These are phyloP conservation scores for Pyrenophora seminiperda DNA, from an alignment of 2,329 filamentous ascomycete genomes.

Conservation along the genomic window DNA sequence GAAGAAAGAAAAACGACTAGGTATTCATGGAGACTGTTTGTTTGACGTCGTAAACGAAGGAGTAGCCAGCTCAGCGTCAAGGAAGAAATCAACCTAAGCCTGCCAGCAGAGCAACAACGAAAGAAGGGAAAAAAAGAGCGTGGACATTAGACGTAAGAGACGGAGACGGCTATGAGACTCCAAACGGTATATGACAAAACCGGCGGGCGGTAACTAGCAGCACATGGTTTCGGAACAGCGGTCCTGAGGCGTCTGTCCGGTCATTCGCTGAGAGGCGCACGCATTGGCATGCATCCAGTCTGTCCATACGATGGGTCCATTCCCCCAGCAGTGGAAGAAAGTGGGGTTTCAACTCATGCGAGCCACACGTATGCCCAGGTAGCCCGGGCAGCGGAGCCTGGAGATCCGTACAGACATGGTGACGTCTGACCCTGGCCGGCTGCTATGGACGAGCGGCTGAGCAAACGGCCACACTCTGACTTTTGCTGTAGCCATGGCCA, in stretches of 20 bases:
- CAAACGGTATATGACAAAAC: slow-evolving; percentile 49
- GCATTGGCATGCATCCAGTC: slow-evolving; percentile 37
- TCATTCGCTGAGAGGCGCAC: slow-evolving; percentile 30
- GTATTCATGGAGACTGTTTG: slow-evolving; percentile 46
- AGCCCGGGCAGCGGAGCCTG: slow-evolving; percentile 40
- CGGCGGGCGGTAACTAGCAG: slow-evolving; percentile 37
- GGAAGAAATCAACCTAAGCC: slow-evolving; percentile 44
- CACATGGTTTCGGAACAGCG: slow-evolving; percentile 47
- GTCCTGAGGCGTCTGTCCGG: slow-evolving; percentile 47
- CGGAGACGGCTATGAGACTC: slow-evolving; percentile 47
- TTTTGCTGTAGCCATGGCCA: slow-evolving; percentile 12
- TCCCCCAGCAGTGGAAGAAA: slow-evolving; percentile 36
- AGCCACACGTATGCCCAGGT: slow-evolving; percentile 28
- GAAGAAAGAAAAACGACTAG: slow-evolving; percentile 39
- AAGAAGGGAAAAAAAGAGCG: slow-evolving; percentile 43
- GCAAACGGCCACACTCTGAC: slow-evolving; percentile 23
- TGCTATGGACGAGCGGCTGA: slow-evolving; percentile 28
- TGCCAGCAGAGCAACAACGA: slow-evolving; percentile 48
- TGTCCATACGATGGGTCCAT: slow-evolving; percentile 34
- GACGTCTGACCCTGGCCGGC: slow-evolving; percentile 17
- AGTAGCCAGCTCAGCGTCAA: slow-evolving; percentile 45
- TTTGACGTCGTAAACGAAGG: slow-evolving; percentile 42
- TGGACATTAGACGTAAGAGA: slow-evolving; percentile 45
- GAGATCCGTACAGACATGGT: slow-evolving; percentile 39
- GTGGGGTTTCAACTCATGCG: slow-evolving; percentile 48